phyloP scores from a whole-genome alignment of 2,329 filamentous ascomycete species.

The Clonostachys rosea region DNA sequence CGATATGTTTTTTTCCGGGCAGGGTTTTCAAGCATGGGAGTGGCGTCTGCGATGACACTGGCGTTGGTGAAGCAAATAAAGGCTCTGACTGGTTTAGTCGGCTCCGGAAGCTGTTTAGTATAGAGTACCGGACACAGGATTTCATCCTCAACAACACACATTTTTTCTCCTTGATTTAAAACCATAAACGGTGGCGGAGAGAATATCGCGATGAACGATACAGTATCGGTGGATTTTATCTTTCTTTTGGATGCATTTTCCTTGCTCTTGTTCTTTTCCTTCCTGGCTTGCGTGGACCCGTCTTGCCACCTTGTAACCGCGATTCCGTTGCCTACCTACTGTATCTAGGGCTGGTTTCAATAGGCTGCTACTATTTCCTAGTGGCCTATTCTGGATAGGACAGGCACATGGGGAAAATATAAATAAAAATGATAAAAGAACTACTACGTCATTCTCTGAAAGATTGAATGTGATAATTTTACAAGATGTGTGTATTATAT shows the following conservation, averaged over 20 bases:
- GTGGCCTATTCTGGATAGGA: too few relatives aligned
- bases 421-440: too few relatives aligned
- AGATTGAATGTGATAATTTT: too few relatives aligned
- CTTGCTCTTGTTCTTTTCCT: neutral
- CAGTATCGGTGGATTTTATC: neutral
- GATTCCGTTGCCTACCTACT: too few relatives aligned
- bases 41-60: constrained; percentile 1
- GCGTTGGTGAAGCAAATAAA: neutral
- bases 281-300: neutral
- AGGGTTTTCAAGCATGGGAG: neutral
- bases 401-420: too few relatives aligned
- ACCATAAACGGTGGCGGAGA: neutral
- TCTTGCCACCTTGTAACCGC: neutral
- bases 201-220: too few relatives aligned
- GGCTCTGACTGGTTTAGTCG: neutral
- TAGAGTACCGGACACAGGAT: too few relatives aligned
- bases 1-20: neutral
- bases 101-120: neutral
- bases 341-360: too few relatives aligned
- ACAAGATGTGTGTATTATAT: too few relatives aligned
- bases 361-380: too few relatives aligned
- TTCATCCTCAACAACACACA: too few relatives aligned
- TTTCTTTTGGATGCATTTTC: neutral
- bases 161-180: neutral
- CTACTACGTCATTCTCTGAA: too few relatives aligned